Conservation (phyloP, 441 rosid genomes). For the Pelargonium fulgidum region DNA sequence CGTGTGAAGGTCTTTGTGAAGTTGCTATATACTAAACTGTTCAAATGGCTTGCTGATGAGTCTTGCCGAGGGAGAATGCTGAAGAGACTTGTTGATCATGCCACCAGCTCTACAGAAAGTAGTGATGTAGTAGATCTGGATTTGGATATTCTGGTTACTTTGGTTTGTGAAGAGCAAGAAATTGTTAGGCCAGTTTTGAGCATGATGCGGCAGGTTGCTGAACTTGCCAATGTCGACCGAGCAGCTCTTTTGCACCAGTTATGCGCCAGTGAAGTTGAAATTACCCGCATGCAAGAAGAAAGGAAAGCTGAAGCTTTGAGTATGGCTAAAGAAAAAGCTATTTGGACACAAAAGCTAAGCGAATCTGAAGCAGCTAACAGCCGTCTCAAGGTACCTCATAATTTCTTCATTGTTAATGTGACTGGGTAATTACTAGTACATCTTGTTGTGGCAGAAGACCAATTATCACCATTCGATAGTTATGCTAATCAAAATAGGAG, state of each 20-base stretch:
- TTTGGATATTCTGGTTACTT: conserved; percentile 72
- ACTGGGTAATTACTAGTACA: conserved; percentile 9
- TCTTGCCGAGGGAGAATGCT: conserved; percentile 69
- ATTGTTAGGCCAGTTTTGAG: conserved; percentile 61
- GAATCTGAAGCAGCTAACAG: conserved; percentile 69
- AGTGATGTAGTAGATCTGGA: conserved; percentile 59
- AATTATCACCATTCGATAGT: background rate
- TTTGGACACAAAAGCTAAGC: conserved; percentile 53
- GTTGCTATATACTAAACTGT: conserved; percentile 69
- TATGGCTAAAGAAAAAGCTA: conserved; percentile 59
- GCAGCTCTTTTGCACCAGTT: conserved; percentile 97
- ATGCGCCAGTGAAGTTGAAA: conserved; percentile 78
- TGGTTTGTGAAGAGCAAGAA: conserved; percentile 84
- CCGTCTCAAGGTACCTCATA: conserved; percentile 69
- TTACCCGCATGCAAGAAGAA: conserved; percentile 61
- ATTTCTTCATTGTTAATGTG: conserved; percentile 20
- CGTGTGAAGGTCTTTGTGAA: conserved; percentile 78
- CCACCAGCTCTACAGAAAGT: conserved; percentile 60
- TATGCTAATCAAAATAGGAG: background rate
- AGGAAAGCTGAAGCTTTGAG: conserved; percentile 59
- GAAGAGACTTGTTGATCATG: conserved; percentile 82
- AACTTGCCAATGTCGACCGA: conserved; percentile 87
- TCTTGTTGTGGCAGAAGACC: background rate
- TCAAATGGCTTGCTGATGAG: conserved; percentile 83
- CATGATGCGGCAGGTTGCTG: conserved; percentile 87